Percentiles rank a stretch among this genome's conserved stretches.
Evolutionary conservation across 2,329 filamentous ascomycete species (phyloP).

Genomic region (Colletotrichum viniferum): DNA sequence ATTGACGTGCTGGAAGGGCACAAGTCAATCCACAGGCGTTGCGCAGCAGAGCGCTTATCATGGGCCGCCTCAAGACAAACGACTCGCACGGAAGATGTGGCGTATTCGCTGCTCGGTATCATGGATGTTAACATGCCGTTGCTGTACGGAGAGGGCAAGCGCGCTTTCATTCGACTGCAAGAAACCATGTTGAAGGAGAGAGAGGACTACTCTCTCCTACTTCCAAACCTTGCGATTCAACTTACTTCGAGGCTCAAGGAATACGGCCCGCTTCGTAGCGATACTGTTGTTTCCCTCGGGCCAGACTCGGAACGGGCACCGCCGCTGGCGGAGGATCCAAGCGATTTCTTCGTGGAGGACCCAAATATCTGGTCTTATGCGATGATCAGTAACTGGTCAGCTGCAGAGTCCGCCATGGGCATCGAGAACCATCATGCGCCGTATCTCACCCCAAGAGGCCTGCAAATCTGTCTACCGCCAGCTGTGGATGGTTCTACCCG

Average conservation of each 20-base stretch:
- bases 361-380: neutral
- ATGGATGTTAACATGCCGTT: conserved; percentile 30
- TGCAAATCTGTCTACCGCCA: neutral
- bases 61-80: conserved; percentile 28
- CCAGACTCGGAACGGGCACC: neutral
- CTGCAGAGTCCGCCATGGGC: neutral
- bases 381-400: neutral
- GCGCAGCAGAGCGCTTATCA: conserved; percentile 23
- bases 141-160: conserved; percentile 29
- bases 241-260: neutral
- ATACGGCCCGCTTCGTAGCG: neutral
- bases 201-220: neutral
- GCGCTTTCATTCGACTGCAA: conserved; percentile 27
- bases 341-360: neutral
- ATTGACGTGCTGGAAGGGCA: conserved; percentile 13
- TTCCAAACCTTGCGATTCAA: neutral
- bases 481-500: neutral
- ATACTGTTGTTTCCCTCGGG: neutral
- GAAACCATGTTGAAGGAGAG: neutral
- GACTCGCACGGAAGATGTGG: conserved; percentile 25
- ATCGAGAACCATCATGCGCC: neutral
- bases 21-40: neutral
- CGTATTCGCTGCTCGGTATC: conserved; percentile 31
- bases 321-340: neutral
- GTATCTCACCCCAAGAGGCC: neutral